A percentile compares a stretch with the other conserved stretches of the same genome.
Evolutionary conservation across 306 rosid species (phyloP).

Genomic region (Castanea crenata): DNA sequence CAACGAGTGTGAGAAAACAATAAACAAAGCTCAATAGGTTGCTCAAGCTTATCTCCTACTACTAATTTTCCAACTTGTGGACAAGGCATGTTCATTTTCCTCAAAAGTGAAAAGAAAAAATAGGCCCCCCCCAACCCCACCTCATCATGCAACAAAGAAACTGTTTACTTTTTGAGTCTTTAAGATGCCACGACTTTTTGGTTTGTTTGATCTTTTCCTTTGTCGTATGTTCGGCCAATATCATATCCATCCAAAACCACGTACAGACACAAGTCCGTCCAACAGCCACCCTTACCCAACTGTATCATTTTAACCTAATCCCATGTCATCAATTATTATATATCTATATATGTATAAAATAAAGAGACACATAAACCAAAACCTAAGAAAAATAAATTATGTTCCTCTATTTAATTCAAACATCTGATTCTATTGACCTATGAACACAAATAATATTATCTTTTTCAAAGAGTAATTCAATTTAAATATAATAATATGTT

Average conservation of each 20-base stretch:
- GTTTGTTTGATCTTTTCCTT: constrained; percentile 40
- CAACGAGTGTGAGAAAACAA: too few relatives aligned
- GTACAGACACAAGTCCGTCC: constrained; percentile 50
- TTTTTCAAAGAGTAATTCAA: too few relatives aligned
- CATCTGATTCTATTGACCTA: too few relatives aligned
- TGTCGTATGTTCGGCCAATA: constrained; percentile 36
- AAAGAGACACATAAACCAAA: too few relatives aligned
- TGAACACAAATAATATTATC: too few relatives aligned
- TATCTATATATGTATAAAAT: not conserved
- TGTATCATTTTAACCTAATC: constrained; percentile 36
- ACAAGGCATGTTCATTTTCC: constrained; percentile 38
- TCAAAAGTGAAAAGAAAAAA: constrained; percentile 23
- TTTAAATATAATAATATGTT: too few relatives aligned
- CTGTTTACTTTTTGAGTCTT: constrained; percentile 2
- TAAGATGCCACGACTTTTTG: constrained; percentile 33
- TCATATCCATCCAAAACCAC: constrained; percentile 25
- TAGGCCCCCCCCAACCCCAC: constrained; percentile 11
- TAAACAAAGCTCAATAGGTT: not conserved
- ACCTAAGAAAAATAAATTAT: too few relatives aligned
- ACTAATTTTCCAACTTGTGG: constrained; percentile 20
- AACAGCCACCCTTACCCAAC: constrained; percentile 53
- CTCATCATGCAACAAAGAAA: constrained; percentile 17
- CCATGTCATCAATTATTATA: not conserved
- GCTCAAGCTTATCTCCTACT: constrained; percentile 1
- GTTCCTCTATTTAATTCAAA: too few relatives aligned